phyloP scores from a whole-genome alignment of 495 filamentous ascomycete genomes.

The Penicillium arizonense region DNA sequence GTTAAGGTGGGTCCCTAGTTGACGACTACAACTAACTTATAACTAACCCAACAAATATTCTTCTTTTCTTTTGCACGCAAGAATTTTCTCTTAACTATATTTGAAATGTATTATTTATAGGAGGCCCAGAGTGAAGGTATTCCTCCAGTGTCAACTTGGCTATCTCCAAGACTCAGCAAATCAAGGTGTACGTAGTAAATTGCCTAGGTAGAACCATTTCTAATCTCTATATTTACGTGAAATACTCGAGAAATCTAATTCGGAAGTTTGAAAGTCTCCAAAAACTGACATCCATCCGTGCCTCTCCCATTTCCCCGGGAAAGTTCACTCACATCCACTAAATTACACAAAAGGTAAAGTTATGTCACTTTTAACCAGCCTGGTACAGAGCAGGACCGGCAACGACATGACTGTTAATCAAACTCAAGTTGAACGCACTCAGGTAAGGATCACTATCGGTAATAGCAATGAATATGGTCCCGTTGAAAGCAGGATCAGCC shows the following conservation, averaged over 20 bases:
- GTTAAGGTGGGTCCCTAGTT: slow-evolving; percentile 2
- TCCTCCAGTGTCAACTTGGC: too few relatives aligned
- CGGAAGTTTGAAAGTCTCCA: too few relatives aligned
- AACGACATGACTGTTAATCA: slow-evolving; percentile 74
- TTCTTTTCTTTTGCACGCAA: too few relatives aligned
- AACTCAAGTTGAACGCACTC: slow-evolving; percentile 73
- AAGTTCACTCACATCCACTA: neutral
- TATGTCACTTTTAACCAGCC: slow-evolving; percentile 57
- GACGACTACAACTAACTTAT: neutral
- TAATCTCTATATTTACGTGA: too few relatives aligned
- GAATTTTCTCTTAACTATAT: neutral
- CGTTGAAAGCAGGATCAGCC: slow-evolving; percentile 70
- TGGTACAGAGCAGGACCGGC: slow-evolving; percentile 75
- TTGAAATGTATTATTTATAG: too few relatives aligned
- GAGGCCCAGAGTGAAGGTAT: too few relatives aligned
- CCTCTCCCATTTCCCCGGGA: neutral
- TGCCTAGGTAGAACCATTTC: too few relatives aligned
- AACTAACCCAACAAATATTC: too few relatives aligned
- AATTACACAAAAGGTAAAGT: neutral
- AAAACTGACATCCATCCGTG: neutral
- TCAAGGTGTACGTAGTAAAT: too few relatives aligned
- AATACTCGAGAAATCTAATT: too few relatives aligned
- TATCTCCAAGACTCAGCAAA: too few relatives aligned
- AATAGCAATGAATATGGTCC: slow-evolving; percentile 75
- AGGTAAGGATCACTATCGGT: slow-evolving; percentile 67